Percentiles rank a stretch among this genome's conserved stretches.
These are phyloP conservation scores for Capsella rubella DNA, from an alignment of 441 rosid genomes.

Conservation along the genomic window DNA sequence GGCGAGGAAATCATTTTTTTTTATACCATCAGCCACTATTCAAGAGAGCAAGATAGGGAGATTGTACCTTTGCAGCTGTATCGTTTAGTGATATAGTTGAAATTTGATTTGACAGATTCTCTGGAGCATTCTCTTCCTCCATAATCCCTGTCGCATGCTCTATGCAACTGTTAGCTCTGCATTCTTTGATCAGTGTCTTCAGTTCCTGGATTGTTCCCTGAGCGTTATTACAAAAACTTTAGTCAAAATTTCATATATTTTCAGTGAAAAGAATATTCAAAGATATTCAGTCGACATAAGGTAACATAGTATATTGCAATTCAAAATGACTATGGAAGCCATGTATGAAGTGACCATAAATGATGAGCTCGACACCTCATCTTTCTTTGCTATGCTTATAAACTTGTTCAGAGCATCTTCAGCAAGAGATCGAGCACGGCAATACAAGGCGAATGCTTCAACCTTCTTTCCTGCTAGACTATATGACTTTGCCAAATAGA, in stretches of 20 bases:
- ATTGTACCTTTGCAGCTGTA: slow-evolving; percentile 68
- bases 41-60: slow-evolving; percentile 2
- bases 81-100: slow-evolving; percentile 75
- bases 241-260: not conserved
- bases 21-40: slow-evolving; percentile 3
- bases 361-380: slow-evolving; percentile 70
- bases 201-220: slow-evolving; percentile 72
- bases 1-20: not conserved
- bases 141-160: slow-evolving; percentile 91
- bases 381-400: slow-evolving; percentile 65
- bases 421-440: slow-evolving; percentile 79
- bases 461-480: slow-evolving; percentile 90
- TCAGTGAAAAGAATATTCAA: not conserved
- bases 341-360: slow-evolving; percentile 13
- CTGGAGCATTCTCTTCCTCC: slow-evolving; percentile 82
- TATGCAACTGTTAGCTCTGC: slow-evolving; percentile 88
- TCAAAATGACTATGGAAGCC: slow-evolving; percentile 42
- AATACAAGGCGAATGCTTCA: slow-evolving; percentile 83
- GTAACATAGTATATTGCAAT: slow-evolving; percentile 33
- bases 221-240: not conserved
- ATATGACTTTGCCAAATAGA: slow-evolving; percentile 90
- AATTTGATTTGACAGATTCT: slow-evolving; percentile 75
- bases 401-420: slow-evolving; percentile 71
- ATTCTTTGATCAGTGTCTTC: slow-evolving; percentile 64
- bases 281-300: not conserved